Evolutionary conservation across 2,329 filamentous ascomycete genomes (phyloP), one percentile per base, ranked within the genome.

Genomic region (Fusarium concolor): DNA sequence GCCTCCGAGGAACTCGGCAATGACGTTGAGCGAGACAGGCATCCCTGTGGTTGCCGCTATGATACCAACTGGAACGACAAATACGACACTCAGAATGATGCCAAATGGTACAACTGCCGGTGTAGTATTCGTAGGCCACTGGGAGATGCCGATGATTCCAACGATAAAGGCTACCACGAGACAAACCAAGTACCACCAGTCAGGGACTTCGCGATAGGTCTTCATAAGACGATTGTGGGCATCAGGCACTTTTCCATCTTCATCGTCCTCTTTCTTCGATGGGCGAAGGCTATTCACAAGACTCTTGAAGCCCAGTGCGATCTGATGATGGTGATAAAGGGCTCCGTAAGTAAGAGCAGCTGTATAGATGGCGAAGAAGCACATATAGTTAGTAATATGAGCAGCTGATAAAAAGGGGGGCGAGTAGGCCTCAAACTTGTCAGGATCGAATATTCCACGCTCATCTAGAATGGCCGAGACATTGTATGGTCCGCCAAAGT

Each of bases 1-100:
- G 6, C 82, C 82, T n/a, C 79, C 82, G 14, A 84, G 81, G 33
- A 84, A 80, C 71, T 84, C 82, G n/a, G 82, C 80, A 10, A 85
- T 63, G 2, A 85, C 82, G 52, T 84, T 83, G 22, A 83, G 74
- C 3, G 77, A 79, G 17, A 81, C 76, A 35, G 79, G 74, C 18
- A 79, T 74, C 1, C 80, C 81, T 0, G 81, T 85, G 38, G 80
- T 84, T 28, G 81, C 77, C 24, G 75, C 73, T 47, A 83, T 78
- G 38, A 84, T 81, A 5, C 83, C 82, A 6, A 81, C 73, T 0
- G 82, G 82, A 1, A 84, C 70, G 15, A 83, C 76, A 42, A 84
- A 80, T 20, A 84, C 62, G 9, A 82, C 60, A 38, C 79, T 80
- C 6, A 84, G 70, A 2, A 73, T 68, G 28, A 84, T 73, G 17